Conservation (phyloP, 2,329 filamentous ascomycete species). For the Leptographium flavum region DNA sequence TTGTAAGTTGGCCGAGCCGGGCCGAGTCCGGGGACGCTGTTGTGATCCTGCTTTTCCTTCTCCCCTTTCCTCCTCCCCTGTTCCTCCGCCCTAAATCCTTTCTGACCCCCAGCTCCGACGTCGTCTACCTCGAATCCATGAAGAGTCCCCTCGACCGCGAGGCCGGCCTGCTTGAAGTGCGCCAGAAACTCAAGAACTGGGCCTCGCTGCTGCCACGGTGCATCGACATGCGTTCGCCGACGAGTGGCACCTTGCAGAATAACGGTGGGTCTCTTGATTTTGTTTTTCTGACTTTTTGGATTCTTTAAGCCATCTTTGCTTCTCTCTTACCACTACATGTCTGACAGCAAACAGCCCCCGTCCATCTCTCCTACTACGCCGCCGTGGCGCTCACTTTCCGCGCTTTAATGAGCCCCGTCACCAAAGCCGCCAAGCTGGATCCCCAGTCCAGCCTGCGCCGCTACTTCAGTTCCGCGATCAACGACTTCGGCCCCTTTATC, state of each 20-base stretch:
- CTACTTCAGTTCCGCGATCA: conserved; percentile 20
- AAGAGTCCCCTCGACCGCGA: conserved; percentile 8
- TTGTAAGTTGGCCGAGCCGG: too few relatives aligned
- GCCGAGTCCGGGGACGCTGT: too few relatives aligned
- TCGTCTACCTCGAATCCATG: conserved; percentile 9
- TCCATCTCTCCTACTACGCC: conserved; percentile 28
- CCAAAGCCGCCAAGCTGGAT: conserved; percentile 23
- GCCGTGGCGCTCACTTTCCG: conserved; percentile 26
- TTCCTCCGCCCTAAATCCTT: background rate
- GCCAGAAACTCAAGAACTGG: conserved; percentile 21
- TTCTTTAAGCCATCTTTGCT: too few relatives aligned
- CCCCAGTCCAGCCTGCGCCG: conserved; percentile 21
- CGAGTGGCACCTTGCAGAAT: too few relatives aligned
- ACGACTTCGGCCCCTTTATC: conserved; percentile 23
- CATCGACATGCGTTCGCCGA: too few relatives aligned
- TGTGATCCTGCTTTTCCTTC: background rate
- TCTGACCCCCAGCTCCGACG: conserved; percentile 3
- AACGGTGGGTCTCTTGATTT: too few relatives aligned
- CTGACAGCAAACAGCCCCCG: conserved; percentile 13
- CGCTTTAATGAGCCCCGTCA: conserved; percentile 30
- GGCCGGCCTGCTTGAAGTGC: conserved; percentile 13
- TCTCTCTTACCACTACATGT: too few relatives aligned
- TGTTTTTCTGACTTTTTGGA: too few relatives aligned
- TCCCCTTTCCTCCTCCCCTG: background rate
- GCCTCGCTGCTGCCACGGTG: conserved; percentile 21